phyloP scores from a whole-genome alignment of 345 rosid genomes.

The Brassica carinata region DNA sequence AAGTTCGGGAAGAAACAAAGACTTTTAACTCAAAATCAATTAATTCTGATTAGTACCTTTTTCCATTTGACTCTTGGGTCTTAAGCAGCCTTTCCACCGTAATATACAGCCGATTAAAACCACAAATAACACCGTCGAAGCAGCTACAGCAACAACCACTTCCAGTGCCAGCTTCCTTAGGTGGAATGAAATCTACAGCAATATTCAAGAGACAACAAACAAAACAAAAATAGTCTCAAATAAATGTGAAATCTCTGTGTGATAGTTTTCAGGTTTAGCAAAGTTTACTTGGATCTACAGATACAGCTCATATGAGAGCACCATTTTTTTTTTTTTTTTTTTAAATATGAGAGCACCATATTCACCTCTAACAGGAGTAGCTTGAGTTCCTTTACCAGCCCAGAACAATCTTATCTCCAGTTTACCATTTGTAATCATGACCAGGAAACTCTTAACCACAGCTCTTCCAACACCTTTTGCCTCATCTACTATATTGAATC shows the following conservation, averaged over 20 bases:
- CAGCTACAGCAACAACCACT: constrained; percentile 42
- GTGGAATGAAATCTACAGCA: constrained; percentile 36
- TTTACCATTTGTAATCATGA: constrained; percentile 34
- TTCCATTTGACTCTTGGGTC: constrained; percentile 40
- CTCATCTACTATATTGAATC: constrained; percentile 56
- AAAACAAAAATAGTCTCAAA: background rate
- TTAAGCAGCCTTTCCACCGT: constrained; percentile 14
- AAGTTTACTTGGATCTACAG: constrained; percentile 45
- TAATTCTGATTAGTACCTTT: constrained; percentile 32
- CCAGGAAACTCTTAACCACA: constrained; percentile 33
- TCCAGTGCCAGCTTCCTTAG: constrained; percentile 31
- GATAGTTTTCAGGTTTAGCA: constrained; percentile 5
- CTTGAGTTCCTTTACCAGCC: constrained; percentile 69
- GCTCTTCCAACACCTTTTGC: constrained; percentile 53
- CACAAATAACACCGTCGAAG: constrained; percentile 27
- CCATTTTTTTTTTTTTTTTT: too few species aligned
- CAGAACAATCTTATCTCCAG: constrained; percentile 61
- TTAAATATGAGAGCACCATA: constrained; percentile 70
- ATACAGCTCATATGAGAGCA: constrained; percentile 65
- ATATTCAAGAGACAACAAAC: constrained; percentile 5
- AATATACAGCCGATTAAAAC: constrained; percentile 47
- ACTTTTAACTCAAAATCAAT: background rate
- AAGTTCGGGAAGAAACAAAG: constrained; percentile 16
- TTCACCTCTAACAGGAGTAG: constrained; percentile 45
- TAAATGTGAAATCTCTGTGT: background rate